Conservation (phyloP, 2,329 filamentous ascomycete species). For the Chrysosporium keratinophilum region DNA sequence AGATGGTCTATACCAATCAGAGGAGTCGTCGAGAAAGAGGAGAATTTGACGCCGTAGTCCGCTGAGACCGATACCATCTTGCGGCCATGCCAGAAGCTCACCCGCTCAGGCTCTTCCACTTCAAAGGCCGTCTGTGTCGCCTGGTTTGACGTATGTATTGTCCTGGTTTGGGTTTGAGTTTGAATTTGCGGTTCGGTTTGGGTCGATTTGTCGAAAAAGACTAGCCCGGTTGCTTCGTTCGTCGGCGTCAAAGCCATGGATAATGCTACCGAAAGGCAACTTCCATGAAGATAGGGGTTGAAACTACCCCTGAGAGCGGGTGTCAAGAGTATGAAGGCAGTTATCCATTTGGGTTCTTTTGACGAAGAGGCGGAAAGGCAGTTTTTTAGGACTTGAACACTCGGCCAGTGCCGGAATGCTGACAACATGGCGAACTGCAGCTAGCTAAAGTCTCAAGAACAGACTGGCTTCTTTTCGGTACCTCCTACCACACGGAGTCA, state of each 20-base stretch:
- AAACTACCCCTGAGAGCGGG: neutral
- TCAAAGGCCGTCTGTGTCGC: neutral
- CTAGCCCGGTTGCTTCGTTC: neutral
- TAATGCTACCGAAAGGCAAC: too few relatives aligned
- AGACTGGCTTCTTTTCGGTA: too few relatives aligned
- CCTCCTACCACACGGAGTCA: too few relatives aligned
- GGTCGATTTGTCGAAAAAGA: neutral
- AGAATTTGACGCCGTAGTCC: slow-evolving; percentile 5
- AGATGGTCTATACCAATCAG: slow-evolving; percentile 3
- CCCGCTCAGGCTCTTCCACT: neutral
- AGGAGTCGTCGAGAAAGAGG: neutral
- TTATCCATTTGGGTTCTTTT: too few relatives aligned
- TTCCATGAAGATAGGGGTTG: neutral
- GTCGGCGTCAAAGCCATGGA: neutral
- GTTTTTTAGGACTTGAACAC: too few relatives aligned
- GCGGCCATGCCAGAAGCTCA: neutral
- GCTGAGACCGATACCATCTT: slow-evolving; percentile 1
- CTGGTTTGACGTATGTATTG: neutral
- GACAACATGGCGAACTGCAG: too few relatives aligned
- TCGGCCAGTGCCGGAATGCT: too few relatives aligned
- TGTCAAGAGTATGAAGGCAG: too few relatives aligned
- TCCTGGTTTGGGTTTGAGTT: neutral
- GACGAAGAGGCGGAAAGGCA: too few relatives aligned
- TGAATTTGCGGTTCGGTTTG: neutral
- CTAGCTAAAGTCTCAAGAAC: too few relatives aligned